Conservation (phyloP, 2,329 filamentous ascomycete genomes). For the Taxawa tesnikishii region DNA sequence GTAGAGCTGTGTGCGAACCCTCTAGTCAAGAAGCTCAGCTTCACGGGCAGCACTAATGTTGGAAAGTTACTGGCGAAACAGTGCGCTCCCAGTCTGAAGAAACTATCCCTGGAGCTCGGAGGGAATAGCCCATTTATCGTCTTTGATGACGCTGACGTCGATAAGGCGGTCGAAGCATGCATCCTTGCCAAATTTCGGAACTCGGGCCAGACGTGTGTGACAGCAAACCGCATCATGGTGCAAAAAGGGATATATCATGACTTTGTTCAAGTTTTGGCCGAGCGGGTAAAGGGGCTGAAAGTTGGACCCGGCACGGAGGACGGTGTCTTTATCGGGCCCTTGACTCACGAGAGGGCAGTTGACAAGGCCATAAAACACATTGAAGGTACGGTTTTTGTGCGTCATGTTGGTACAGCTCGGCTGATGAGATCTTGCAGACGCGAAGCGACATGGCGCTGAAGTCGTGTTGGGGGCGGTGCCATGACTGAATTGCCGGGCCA, state of each 20-base stretch:
- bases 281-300: constrained; percentile 18
- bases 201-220: constrained; percentile 19
- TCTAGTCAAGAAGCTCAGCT: constrained; percentile 17
- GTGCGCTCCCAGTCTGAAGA: constrained; percentile 15
- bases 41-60: constrained; percentile 18
- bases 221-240: constrained; percentile 38
- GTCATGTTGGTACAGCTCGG: background rate
- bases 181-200: constrained; percentile 17
- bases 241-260: constrained; percentile 39
- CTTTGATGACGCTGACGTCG: constrained; percentile 20
- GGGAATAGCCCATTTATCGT: constrained; percentile 21
- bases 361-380: constrained; percentile 8
- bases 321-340: constrained; percentile 6
- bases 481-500: background rate
- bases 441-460: constrained; percentile 5
- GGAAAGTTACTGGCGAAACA: constrained; percentile 17
- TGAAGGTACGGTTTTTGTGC: background rate
- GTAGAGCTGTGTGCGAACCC: constrained; percentile 11
- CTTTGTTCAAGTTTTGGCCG: constrained; percentile 43
- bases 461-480: constrained; percentile 6
- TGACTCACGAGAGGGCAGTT: constrained; percentile 4
- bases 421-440: constrained; percentile 1
- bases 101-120: constrained; percentile 18
- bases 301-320: constrained; percentile 10
- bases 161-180: constrained; percentile 14